Evolutionary conservation across 768 basidiomycete species (phyloP), one percentile per base, ranked within the genome.

Genomic region (Lactarius tabidus): DNA sequence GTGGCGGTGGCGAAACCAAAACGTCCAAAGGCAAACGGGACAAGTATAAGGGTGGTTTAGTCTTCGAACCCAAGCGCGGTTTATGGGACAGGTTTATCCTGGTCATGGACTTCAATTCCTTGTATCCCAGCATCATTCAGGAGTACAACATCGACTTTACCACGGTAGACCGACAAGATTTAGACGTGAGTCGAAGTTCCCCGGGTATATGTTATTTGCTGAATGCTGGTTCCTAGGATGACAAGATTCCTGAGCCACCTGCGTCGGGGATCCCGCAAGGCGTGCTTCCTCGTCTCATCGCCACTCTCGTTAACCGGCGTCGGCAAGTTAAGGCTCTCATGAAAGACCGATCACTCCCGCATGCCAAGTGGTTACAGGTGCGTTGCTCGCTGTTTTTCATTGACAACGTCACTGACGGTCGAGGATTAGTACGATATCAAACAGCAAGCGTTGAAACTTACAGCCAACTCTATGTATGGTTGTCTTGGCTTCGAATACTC

Each of bases 101-200:
- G 20, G 97, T 99, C 76, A 99, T 99, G 97, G 97, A 99, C 76
- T 99, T 98, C 87, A 99, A 99, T 77, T 97, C 95, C 66, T 81
- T 99, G 62, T 99, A 99, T 74, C 97, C 97, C 7, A 95, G 92
- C 75, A 99, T 99, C 79, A 99, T 99, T 56, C 97, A 98, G 73
- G 97, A 99, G 80, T 99, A 92, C 74, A 98, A 99, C 74, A 98
- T 99, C 70, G 97, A 98, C 77, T 98, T 98, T 72, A 98, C 97
- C 12, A 99, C 97, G 0, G 88, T 98, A 23, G 90, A 93, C 53
- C 83, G 84, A 61, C 79, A 82, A 9, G 85, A 85, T 29, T 79
- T 81, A 64, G 85, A 85, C 72, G 90, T 78, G 66, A 54, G 70
- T 66, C 17, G 10, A 43, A 59, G 54, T 71, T 68, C 55, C 9